Evolutionary conservation across 495 filamentous ascomycete genomes (phyloP).

Genomic region (Penicillium subrubescens): DNA sequence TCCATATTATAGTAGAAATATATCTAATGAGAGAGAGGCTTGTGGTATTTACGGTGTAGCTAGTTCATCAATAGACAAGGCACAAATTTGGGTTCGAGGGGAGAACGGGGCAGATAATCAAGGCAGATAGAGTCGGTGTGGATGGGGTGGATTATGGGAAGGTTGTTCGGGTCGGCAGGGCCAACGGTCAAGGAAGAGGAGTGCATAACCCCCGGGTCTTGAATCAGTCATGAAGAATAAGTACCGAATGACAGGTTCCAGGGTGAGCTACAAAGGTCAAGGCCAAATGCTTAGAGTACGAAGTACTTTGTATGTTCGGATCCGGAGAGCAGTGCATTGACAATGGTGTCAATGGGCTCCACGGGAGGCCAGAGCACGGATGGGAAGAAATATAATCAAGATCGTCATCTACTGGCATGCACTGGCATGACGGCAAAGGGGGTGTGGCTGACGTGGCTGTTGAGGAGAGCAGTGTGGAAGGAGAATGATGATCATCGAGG

Average conservation of each 20-base stretch:
- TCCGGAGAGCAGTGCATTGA: background rate
- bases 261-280: background rate
- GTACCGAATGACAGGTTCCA: background rate
- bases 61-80: background rate
- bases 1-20: background rate
- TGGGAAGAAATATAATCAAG: slow-evolving; percentile 18
- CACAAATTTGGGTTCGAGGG: background rate
- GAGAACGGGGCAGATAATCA: background rate
- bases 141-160: background rate
- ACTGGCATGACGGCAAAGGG: slow-evolving; percentile 22
- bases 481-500: background rate
- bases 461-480: background rate
- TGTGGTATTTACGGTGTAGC: background rate
- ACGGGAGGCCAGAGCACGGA: slow-evolving; percentile 4
- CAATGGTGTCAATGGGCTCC: slow-evolving; percentile 1
- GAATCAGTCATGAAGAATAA: background rate
- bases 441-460: slow-evolving; percentile 24
- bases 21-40: too few species aligned
- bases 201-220: background rate
- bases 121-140: background rate
- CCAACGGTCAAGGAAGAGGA: background rate
- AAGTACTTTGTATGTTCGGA: background rate
- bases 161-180: background rate
- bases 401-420: slow-evolving; percentile 19
- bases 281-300: background rate